These are phyloP conservation scores for Gautieria morchelliformis DNA, from an alignment of 768 basidiomycete species.

Conservation along the genomic window DNA sequence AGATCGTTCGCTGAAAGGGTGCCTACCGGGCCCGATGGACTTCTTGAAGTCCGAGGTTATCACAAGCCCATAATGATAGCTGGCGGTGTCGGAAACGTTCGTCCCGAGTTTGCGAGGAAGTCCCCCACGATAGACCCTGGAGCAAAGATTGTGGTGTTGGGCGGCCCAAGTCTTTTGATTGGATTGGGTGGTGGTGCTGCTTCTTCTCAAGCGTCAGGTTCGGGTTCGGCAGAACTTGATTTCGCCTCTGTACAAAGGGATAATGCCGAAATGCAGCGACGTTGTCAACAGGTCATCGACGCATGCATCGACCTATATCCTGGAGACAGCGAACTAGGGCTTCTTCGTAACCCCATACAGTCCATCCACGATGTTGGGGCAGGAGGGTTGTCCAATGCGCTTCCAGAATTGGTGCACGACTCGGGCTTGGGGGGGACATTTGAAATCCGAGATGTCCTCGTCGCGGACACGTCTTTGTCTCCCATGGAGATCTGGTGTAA, in stretches of 20 bases:
- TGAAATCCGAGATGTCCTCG: conserved; percentile 87
- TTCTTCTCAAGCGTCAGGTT: conserved; percentile 85
- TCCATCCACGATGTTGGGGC: conserved; percentile 99
- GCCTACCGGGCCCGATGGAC: conserved; percentile 37
- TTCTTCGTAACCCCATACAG: conserved; percentile 63
- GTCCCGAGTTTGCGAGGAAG: conserved; percentile 76
- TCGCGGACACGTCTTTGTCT: conserved; percentile 89
- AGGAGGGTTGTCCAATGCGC: conserved; percentile 90
- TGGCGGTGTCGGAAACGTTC: conserved; percentile 91
- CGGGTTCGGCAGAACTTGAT: conserved; percentile 86
- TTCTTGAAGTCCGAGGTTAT: conserved; percentile 77
- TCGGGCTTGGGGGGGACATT: conserved; percentile 84
- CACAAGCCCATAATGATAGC: conserved; percentile 99
- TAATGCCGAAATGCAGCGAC: conserved; percentile 96
- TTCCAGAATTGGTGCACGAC: conserved; percentile 96
- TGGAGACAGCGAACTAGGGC: conserved; percentile 12
- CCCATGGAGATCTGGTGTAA: conserved; percentile 99
- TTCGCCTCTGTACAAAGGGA: conserved; percentile 97
- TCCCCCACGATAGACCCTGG: conserved; percentile 58
- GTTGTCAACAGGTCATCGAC: conserved; percentile 97
- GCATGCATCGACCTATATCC: conserved; percentile 57
- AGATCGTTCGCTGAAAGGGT: conserved; percentile 85
- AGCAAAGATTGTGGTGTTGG: conserved; percentile 84
- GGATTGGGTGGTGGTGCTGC: conserved; percentile 96
- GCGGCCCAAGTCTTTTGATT: conserved; percentile 93